Conservation (phyloP, 495 filamentous ascomycete species). For the Tuber brumale region DNA sequence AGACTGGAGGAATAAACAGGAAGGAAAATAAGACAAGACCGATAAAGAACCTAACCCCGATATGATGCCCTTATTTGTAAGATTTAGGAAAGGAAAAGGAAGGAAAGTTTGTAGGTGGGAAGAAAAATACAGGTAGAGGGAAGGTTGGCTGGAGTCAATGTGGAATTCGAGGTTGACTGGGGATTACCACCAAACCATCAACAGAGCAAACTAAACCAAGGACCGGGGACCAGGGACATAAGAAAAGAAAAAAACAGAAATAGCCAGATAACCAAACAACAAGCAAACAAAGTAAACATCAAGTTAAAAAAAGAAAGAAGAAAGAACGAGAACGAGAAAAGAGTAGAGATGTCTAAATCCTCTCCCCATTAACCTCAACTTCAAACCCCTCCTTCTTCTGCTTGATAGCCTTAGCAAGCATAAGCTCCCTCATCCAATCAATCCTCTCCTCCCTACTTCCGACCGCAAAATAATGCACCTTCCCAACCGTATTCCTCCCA, state of each 20-base stretch:
- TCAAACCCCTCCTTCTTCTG: constrained; percentile 75
- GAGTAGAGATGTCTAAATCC: constrained; percentile 50
- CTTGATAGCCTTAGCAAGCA: constrained; percentile 86
- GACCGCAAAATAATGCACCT: constrained; percentile 93
- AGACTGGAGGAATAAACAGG: background rate
- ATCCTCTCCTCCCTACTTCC: constrained; percentile 80
- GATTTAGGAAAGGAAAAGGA: constrained; percentile 3
- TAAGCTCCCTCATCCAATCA: constrained; percentile 96
- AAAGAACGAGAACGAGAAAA: constrained; percentile 5
- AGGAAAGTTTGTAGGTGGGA: background rate
- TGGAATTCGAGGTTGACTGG: background rate
- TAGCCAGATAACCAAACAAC: background rate
- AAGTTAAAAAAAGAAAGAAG: constrained; percentile 20
- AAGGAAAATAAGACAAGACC: background rate
- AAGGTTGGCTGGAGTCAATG: background rate
- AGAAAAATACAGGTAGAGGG: background rate
- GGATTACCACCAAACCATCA: background rate
- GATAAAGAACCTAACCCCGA: constrained; percentile 1
- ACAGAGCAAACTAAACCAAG: background rate
- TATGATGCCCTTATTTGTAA: constrained; percentile 1
- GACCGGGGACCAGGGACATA: background rate
- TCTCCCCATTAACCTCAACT: constrained; percentile 73
- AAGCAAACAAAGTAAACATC: background rate
- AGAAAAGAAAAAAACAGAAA: background rate
- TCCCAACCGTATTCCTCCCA: constrained; percentile 55